These are phyloP conservation scores for Solanum aculeatissimum DNA, from an alignment of 305 asterid species.

Conservation along the genomic window DNA sequence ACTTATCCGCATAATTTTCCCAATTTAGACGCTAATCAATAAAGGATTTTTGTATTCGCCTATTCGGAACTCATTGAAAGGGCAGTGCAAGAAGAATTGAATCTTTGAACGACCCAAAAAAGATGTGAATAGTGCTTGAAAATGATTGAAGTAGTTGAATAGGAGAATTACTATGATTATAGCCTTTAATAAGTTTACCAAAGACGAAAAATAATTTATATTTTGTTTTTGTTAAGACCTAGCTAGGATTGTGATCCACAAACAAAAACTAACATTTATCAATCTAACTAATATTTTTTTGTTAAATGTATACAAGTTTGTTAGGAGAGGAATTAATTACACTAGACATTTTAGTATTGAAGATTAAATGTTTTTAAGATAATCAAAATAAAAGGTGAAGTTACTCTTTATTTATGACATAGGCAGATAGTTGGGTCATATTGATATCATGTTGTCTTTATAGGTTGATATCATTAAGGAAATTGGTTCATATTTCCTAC, in stretches of 20 bases:
- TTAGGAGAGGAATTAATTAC: neutral
- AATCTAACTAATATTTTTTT: neutral
- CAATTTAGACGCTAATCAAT: neutral
- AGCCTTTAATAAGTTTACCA: neutral
- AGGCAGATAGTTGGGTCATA: neutral
- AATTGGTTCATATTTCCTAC: constrained; percentile 12
- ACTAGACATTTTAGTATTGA: neutral
- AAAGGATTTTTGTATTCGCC: neutral
- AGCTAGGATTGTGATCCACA: no score
- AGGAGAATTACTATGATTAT: neutral
- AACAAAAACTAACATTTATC: neutral
- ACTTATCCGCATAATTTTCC: no score
- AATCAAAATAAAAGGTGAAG: neutral
- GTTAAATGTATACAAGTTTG: neutral
- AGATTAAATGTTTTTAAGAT: neutral
- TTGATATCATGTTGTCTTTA: neutral
- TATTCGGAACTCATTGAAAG: neutral
- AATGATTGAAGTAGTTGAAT: neutral
- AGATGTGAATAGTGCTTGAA: neutral
- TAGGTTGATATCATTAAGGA: constrained; percentile 5
- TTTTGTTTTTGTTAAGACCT: no score
- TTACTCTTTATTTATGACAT: neutral
- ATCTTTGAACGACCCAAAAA: neutral
- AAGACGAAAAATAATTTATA: neutral
- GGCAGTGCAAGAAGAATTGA: neutral